These are phyloP conservation scores for Septoria linicola DNA, from an alignment of 2,329 filamentous ascomycete species.

Conservation along the genomic window DNA sequence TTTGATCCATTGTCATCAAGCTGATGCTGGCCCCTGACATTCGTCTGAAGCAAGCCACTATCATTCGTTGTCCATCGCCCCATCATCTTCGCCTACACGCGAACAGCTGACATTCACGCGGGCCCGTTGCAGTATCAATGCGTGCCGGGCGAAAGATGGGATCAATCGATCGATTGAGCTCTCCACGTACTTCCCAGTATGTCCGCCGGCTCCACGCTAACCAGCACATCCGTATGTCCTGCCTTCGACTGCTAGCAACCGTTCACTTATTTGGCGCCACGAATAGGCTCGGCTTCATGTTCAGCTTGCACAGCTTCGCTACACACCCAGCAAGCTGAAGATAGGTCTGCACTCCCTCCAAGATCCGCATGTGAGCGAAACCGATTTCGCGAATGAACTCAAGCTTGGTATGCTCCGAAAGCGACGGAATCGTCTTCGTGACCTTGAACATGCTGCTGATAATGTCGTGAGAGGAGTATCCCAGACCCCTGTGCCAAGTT, in stretches of 20 bases:
- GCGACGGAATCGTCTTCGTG: constrained; percentile 87
- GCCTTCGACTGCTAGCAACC: background rate
- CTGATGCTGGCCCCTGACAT: too few relatives aligned
- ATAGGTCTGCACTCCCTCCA: constrained; percentile 95
- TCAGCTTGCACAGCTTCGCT: constrained; percentile 86
- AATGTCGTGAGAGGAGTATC: constrained; percentile 98
- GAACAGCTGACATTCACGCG: too few relatives aligned
- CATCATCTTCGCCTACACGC: too few relatives aligned
- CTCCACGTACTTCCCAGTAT: too few relatives aligned
- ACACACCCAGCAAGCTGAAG: constrained; percentile 92
- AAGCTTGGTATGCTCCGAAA: constrained; percentile 92
- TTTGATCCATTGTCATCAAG: too few relatives aligned
- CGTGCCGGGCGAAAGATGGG: too few relatives aligned
- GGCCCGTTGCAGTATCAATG: too few relatives aligned
- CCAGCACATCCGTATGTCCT: constrained; percentile 8
- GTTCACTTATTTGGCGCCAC: constrained; percentile 41
- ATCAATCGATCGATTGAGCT: too few relatives aligned
- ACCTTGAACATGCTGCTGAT: constrained; percentile 99
- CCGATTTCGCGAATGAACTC: constrained; percentile 96
- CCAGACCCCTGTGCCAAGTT: constrained; percentile 66
- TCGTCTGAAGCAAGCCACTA: too few relatives aligned
- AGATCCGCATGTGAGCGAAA: constrained; percentile 97
- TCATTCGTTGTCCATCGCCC: too few relatives aligned
- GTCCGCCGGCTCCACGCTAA: too few relatives aligned
- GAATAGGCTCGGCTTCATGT: constrained; percentile 90